Conservation (phyloP, 495 filamentous ascomycete genomes). For the Neurospora sp. region DNA sequence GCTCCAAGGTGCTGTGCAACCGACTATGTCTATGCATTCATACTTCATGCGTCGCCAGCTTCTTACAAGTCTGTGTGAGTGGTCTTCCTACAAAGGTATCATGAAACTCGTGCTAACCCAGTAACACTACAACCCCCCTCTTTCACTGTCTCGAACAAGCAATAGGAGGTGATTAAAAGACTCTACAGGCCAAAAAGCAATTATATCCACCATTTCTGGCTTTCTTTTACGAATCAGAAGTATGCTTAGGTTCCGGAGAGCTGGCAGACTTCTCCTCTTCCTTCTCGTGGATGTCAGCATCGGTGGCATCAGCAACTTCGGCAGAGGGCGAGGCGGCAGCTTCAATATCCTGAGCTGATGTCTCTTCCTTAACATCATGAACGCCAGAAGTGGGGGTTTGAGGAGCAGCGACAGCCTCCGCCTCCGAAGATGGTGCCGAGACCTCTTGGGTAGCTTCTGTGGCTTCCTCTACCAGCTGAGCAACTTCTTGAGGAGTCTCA, state of each 20-base stretch:
- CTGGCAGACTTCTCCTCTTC: not conserved
- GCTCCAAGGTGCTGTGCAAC: slow-evolving; percentile 3
- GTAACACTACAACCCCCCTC: slow-evolving; percentile 7
- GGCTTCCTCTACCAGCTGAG: slow-evolving; percentile 21
- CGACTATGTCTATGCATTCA: not conserved
- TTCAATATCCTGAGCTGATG: not conserved
- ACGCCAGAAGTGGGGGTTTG: not conserved
- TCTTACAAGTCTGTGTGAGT: not conserved
- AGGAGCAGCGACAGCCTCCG: not conserved
- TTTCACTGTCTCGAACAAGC: not conserved
- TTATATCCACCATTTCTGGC: not conserved
- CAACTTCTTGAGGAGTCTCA: slow-evolving; percentile 6
- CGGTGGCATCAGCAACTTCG: not conserved
- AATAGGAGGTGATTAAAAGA: not conserved
- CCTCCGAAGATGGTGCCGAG: not conserved
- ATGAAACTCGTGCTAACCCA: slow-evolving; percentile 10
- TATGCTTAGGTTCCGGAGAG: not conserved
- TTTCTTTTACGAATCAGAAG: not conserved
- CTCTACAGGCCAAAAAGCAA: not conserved
- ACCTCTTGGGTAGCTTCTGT: slow-evolving; percentile 14
- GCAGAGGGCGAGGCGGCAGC: not conserved
- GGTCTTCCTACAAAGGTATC: slow-evolving; percentile 12
- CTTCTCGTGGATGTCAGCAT: not conserved
- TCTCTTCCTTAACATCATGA: slow-evolving; percentile 1
- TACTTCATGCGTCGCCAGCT: slow-evolving; percentile 6